These are phyloP conservation scores for Xylariaceae sp. DNA, from an alignment of 2,329 filamentous ascomycete species.

Conservation along the genomic window DNA sequence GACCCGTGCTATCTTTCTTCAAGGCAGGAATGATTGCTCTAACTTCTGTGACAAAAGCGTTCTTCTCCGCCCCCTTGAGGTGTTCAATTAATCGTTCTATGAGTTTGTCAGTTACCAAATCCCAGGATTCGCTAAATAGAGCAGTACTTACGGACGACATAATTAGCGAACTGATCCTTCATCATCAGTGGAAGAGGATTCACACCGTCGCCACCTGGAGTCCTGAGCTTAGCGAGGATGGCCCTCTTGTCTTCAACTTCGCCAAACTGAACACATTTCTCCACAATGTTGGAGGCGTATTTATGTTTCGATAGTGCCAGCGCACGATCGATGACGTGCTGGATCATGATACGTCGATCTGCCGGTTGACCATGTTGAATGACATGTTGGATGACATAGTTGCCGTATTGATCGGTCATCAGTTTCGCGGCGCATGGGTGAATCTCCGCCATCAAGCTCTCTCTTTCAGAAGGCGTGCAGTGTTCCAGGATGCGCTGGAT, in stretches of 20 bases:
- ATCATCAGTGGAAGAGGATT: conserved; percentile 71
- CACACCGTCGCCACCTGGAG: conserved; percentile 57
- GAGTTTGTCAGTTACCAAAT: conserved; percentile 26
- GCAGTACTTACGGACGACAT: conserved; percentile 78
- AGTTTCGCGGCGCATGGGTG: conserved; percentile 65
- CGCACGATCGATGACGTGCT: conserved; percentile 65
- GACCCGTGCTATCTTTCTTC: conserved; percentile 60
- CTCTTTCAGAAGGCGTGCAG: conserved; percentile 66
- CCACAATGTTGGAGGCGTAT: conserved; percentile 94
- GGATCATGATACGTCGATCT: conserved; percentile 68
- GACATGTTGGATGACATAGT: conserved; percentile 93
- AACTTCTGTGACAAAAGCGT: conserved; percentile 51
- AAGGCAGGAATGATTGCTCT: conserved; percentile 55
- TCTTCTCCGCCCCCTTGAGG: conserved; percentile 55
- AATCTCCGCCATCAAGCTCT: conserved; percentile 70
- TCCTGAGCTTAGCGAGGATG: conserved; percentile 61
- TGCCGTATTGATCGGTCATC: conserved; percentile 84
- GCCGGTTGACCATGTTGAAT: conserved; percentile 70
- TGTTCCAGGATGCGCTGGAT: conserved; percentile 88
- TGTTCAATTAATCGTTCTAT: conserved; percentile 72
- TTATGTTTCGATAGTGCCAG: conserved; percentile 85
- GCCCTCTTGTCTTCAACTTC: conserved; percentile 61
- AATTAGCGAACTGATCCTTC: conserved; percentile 90
- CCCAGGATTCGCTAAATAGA: neutral
- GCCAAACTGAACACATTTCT: conserved; percentile 78